A percentile compares a stretch with the other conserved stretches of the same genome.
Conservation (phyloP, 139 green algal species). For the Chlamydomonas urium region DNA sequence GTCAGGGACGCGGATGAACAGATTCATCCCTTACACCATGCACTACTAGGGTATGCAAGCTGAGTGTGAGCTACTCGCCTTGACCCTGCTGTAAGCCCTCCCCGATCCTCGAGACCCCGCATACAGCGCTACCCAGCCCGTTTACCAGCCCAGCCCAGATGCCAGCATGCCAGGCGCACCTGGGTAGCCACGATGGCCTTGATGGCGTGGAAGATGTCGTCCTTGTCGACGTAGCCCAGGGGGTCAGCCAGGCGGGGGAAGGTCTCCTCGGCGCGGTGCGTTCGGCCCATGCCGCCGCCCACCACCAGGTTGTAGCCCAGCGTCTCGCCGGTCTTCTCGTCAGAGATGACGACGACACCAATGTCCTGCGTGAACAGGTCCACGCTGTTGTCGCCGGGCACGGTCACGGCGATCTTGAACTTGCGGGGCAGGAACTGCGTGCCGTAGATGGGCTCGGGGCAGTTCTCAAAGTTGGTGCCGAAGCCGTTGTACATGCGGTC, state of each 20-base stretch:
- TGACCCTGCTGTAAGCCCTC: too few species aligned
- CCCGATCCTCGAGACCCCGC: too few species aligned
- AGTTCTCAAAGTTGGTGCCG: constrained; percentile 95
- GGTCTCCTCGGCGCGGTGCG: constrained; percentile 84
- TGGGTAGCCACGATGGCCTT: constrained; percentile 89
- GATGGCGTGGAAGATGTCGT: constrained; percentile 92
- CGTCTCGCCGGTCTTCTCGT: constrained; percentile 52
- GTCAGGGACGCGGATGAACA: too few species aligned
- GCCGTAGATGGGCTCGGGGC: constrained; percentile 96
- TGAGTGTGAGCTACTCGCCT: too few species aligned
- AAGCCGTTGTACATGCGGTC: constrained; percentile 82
- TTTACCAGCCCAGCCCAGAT: too few species aligned
- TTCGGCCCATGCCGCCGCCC: constrained; percentile 93
- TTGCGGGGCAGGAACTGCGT: constrained; percentile 94
- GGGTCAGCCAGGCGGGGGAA: constrained; percentile 88
- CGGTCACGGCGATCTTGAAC: constrained; percentile 95
- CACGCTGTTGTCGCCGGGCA: constrained; percentile 91
- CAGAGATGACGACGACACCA: constrained; percentile 81
- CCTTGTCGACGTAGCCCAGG: constrained; percentile 90
- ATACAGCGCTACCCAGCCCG: too few species aligned
- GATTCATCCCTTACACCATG: too few species aligned
- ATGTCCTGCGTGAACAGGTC: constrained; percentile 98
- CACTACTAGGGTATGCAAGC: too few species aligned
- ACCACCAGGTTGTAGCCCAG: constrained; percentile 91
- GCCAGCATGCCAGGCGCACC: too few species aligned